A percentile compares a stretch with the other conserved stretches of the same genome.
Evolutionary conservation across 768 basidiomycete species (phyloP).

Genomic region (Boletus rex-veris): DNA sequence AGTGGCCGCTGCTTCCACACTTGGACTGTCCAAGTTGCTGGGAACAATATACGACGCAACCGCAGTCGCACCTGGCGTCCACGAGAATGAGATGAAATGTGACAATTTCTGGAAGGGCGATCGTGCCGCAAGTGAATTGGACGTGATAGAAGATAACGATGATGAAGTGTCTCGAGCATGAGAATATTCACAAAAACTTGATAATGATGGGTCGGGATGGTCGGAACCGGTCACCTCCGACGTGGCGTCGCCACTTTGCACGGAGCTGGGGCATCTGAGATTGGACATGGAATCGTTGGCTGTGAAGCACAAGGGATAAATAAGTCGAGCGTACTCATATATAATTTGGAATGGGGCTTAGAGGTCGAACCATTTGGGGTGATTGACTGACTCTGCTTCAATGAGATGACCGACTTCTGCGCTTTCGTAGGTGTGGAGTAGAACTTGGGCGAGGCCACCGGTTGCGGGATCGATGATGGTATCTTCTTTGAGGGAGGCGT

Average conservation of each 20-base stretch:
- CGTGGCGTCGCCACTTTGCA: conserved; percentile 24
- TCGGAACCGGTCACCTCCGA: conserved; percentile 31
- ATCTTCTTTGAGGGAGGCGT: conserved; percentile 53
- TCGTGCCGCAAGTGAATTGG: conserved; percentile 53
- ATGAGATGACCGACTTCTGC: conserved; percentile 36
- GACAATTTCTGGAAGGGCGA: conserved; percentile 59
- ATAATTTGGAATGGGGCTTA: conserved; percentile 46
- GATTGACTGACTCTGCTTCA: conserved; percentile 24
- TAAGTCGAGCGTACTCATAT: conserved; percentile 61
- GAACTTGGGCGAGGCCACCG: conserved; percentile 40
- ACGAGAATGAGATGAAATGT: conserved; percentile 55
- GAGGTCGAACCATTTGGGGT: conserved; percentile 58
- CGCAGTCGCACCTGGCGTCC: conserved; percentile 42
- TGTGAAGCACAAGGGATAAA: conserved; percentile 37
- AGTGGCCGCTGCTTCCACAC: conserved; percentile 8
- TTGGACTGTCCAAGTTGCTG: conserved; percentile 11
- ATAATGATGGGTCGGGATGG: conserved; percentile 9
- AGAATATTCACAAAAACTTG: conserved; percentile 25
- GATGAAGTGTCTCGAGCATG: conserved; percentile 33
- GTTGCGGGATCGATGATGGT: conserved; percentile 63
- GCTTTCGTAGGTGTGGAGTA: conserved; percentile 28
- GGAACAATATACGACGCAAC: conserved; percentile 24
- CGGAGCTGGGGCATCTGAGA: conserved; percentile 40
- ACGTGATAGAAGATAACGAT: conserved; percentile 47
- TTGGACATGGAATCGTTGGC: conserved; percentile 26